Evolutionary conservation across 495 filamentous ascomycete species (phyloP), one percentile per base, ranked within the genome.

Genomic region (Penicillium paradoxum): DNA sequence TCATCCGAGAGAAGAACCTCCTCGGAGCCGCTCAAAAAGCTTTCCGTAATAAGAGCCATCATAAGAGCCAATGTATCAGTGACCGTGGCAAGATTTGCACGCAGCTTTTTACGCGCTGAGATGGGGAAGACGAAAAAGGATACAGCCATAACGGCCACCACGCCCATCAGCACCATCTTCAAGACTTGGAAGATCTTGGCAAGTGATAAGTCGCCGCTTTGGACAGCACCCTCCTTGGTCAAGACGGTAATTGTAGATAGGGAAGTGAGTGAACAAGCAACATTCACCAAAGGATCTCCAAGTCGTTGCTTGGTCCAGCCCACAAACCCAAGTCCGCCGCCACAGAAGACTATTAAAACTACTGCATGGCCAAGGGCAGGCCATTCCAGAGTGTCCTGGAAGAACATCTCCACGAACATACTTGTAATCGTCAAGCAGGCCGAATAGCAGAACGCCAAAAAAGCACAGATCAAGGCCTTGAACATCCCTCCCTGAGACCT

Each of bases 271-370:
- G 91, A 96, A 65, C 88, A 92, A 18, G 90, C 91, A 33, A 95
- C 89, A 61, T 91, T 92, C 49, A 97, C 90, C 15, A 96, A 71
- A 8, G 93, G 91, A 65, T 92, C 84, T 27, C 85, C 87, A 51
- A 92, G 77, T 55, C 75, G 82, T 67, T 96, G 92, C 71, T 98
- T 98, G 19, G 84, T 81, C 90, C 93, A 97, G 44, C 90, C 93
- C 7, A 97, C 82, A 59, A 96, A 85, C 1, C 93, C 93, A 33
- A 97, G 73, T 0, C 90, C 92, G 34, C 87, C 91, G 10, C 89
- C 93, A 58, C 90, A 88, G 65, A 96, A 97, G 1, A 97, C 77
- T 44, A 91, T 71, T 29, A 98, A 73, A 14, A 97, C 86, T 25
- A 98, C 68, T 4, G 78, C 81, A 72, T 96, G 91, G 0, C 89